Base-by-base conservation (phyloP, 108 stramenopile species). In the Stephanodiscus minutulus region DNA sequence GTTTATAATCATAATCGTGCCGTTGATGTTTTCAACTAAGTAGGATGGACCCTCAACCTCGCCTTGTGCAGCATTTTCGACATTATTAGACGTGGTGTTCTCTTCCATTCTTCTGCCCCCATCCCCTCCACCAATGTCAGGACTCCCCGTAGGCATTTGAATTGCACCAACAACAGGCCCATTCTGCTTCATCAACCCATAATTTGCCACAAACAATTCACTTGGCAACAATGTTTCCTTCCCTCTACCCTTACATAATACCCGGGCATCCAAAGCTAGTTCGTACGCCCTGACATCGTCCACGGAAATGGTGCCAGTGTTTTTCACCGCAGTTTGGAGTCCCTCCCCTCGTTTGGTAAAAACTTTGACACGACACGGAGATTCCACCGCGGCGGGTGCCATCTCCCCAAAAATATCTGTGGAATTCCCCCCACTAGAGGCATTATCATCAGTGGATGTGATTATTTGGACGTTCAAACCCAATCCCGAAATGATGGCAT, bases 401-500 rank as follows among this genome's bases (percentile, higher is more conserved):
- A 33, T 33, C n/a, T 17, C 20, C 10, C 49, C 61, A 8, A 9
- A 11, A 11, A 39, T 39, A 4, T 9, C 7, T 8, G 7, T 39
- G 8, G 39, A 39, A 39, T 39, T 39, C 9, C 36, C 60, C 12
- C 21, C 28, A n/a, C 29, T 62, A 15, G 55, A 41, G 3, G 31
- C 58, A 31, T 25, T 46, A 5, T 33, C 27, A 27, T 29, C 47
- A 5, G 24, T 43, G 54, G 55, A 15, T 5, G 35, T n/a, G 41
- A 46, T 15, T 9, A 49, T 56, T 41, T 56, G 13, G n/a, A 70
- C 68, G 31, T 71, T 52, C 22, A 71, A 36, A 4, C 70, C 70
- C 36, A 71, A 71, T 53, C 70, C 70, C 11, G 61, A 60, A 21
- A 71, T 27, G 37, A 71, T 71, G 31, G 48, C n/a, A 31, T 39